Evolutionary conservation across 306 rosid genomes (phyloP).

Genomic region (Sindora glabra): DNA sequence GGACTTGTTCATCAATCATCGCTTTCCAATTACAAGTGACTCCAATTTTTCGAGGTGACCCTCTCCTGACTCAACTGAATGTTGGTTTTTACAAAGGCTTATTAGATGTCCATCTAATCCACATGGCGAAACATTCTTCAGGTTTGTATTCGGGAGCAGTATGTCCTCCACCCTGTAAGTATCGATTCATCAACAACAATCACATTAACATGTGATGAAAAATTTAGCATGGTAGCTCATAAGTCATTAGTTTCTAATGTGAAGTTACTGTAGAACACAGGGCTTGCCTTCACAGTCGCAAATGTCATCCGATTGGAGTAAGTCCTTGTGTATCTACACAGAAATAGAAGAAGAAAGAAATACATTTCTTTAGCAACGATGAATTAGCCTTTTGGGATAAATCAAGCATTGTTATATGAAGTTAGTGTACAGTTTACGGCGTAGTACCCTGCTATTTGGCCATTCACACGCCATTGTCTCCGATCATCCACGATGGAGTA

Average conservation of each 20-base stretch:
- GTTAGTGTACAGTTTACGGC: background rate
- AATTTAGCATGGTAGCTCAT: background rate
- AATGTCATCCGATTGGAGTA: slow-evolving; percentile 35
- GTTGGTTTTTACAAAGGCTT: slow-evolving; percentile 17
- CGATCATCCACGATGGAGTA: slow-evolving; percentile 3
- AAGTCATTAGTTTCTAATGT: background rate
- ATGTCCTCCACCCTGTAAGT: slow-evolving; percentile 50
- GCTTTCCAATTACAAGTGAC: no score
- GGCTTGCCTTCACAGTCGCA: slow-evolving; percentile 40
- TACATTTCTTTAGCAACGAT: no score
- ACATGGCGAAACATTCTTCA: slow-evolving; percentile 27
- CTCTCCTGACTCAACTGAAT: no score
- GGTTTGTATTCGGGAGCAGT: slow-evolving; percentile 29
- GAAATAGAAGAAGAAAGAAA: background rate
- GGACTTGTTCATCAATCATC: no score
- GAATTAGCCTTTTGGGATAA: background rate
- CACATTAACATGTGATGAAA: background rate
- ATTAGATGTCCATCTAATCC: slow-evolving; percentile 22
- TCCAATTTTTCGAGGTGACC: no score
- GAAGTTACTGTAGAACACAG: no score
- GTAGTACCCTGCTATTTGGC: slow-evolving; percentile 42
- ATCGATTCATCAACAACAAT: no score
- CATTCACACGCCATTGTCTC: slow-evolving; percentile 37
- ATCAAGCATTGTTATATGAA: background rate
- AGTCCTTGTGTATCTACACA: slow-evolving; percentile 27